These are phyloP conservation scores for Cyclotella baltica DNA, from an alignment of 108 stramenopile species.

Conservation along the genomic window DNA sequence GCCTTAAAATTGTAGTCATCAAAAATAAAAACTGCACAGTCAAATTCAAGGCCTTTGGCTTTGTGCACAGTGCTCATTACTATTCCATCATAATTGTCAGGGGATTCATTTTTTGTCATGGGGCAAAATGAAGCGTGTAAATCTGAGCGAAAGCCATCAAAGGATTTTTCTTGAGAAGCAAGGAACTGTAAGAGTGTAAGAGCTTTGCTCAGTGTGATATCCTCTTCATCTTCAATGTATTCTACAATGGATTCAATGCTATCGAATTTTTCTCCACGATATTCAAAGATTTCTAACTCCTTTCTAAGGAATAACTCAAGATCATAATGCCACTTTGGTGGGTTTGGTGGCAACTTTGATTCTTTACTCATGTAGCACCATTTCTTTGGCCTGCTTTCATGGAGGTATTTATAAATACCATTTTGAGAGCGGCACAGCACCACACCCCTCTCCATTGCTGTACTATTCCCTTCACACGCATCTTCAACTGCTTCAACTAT, in stretches of 20 bases:
- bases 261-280: conserved; percentile 19
- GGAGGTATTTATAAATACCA: conserved; percentile 16
- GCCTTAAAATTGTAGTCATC: conserved; percentile 29
- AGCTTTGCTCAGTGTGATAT: conserved; percentile 9
- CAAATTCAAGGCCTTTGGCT: conserved; percentile 26
- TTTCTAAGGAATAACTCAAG: conserved; percentile 10
- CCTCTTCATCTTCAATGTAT: conserved; percentile 24
- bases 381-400: background rate
- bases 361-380: conserved; percentile 5
- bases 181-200: background rate
- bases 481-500: conserved; percentile 7
- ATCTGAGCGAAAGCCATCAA: conserved; percentile 11
- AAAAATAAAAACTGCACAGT: conserved; percentile 12
- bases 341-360: background rate
- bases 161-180: conserved; percentile 1
- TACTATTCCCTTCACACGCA: background rate
- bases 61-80: conserved; percentile 25
- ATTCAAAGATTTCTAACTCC: background rate
- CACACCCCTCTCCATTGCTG: background rate
- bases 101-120: conserved; percentile 12
- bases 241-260: background rate
- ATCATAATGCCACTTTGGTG: background rate
- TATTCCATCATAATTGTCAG: conserved; percentile 13
- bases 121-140: conserved; percentile 4
- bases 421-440: conserved; percentile 22